Base-by-base conservation (phyloP, 2,329 filamentous ascomycete species). In the Penicillium sp. region DNA sequence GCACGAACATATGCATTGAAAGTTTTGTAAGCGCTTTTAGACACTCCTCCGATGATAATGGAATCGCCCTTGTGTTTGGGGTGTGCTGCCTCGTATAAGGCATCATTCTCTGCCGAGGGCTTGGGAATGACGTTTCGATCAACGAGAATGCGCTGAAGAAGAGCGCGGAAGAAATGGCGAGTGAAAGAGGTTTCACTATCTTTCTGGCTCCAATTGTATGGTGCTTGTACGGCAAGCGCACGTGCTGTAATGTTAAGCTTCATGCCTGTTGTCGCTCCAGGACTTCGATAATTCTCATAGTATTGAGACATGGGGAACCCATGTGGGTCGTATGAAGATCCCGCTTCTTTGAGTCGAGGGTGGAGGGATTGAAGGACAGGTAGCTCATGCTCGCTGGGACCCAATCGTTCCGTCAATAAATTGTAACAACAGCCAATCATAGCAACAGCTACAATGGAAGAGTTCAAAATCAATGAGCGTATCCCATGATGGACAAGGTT, bases 371-470 rank as follows among this genome's bases (percentile, higher is more conserved):
- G 87, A 38, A 93, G 81, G 45, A 85, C 83, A 1, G 90, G 87
- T 16, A 90, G 81, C 71, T 97, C 96, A 78, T 90, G 92, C 0
- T 90, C 92, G n/a, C 90, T 88, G 2, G 92, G 90, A 0, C 90
- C 90, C 11, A 97, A 83, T 51, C 89, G 86, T 74, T 97, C 94
- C 0, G 92, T 97, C 64, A 97, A 79, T 5, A 97, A 84, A 67
- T 99, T 99, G 80, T 99, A 97, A 80, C 94, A 99, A 78, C 94
- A 99, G 41, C 94, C 94, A 55, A 99, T 91, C 69, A 99, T 92
- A 53, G 93, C 93, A 24, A 97, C 88, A 14, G 92, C 91, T 31
- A 86, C 85, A 53, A 97, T 92, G 3, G 86, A 83, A 0, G 89
- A 88, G 68, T 97, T 97, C 52, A 95, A 76, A 3, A 92, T 75